A percentile compares a stretch with the other conserved stretches of the same genome.
phyloP scores from a whole-genome alignment of 1,284 basidiomycete species.

The Leccinum griseonigrum region DNA sequence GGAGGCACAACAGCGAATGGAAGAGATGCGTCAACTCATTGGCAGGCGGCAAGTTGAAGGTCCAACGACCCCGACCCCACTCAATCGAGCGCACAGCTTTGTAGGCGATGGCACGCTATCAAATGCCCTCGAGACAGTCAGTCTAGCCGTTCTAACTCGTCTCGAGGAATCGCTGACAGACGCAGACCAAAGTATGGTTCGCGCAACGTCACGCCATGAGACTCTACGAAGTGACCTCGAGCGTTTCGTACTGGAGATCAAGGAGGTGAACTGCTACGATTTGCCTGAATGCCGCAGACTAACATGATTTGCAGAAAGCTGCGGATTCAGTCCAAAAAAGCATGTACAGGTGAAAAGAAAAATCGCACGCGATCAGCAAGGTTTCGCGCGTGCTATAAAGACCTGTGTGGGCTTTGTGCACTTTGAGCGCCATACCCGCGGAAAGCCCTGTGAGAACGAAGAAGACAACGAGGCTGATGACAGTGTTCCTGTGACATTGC shows the following conservation, averaged over 20 bases:
- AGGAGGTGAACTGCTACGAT: constrained; percentile 46
- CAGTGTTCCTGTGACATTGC: neutral
- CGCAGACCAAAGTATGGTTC: constrained; percentile 53
- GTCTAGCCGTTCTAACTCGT: constrained; percentile 28
- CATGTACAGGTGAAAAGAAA: too few relatives aligned
- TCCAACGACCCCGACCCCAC: constrained; percentile 43
- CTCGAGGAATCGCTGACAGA: constrained; percentile 57
- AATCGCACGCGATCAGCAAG: too few relatives aligned
- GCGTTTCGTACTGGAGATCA: constrained; percentile 47
- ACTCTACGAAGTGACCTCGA: constrained; percentile 48
- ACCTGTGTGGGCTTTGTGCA: too few relatives aligned
- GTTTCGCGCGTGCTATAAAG: too few relatives aligned
- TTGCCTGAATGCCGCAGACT: neutral
- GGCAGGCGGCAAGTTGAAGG: constrained; percentile 52
- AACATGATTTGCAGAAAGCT: constrained; percentile 41
- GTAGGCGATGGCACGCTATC: constrained; percentile 24
- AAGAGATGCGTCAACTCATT: constrained; percentile 76
- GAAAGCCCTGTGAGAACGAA: neutral
- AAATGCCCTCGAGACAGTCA: constrained; percentile 25
- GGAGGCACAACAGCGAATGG: constrained; percentile 70
- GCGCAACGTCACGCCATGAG: constrained; percentile 52
- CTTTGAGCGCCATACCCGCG: neutral
- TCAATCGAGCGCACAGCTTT: constrained; percentile 39
- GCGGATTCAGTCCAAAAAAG: constrained; percentile 34
- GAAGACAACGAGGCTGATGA: neutral